phyloP scores from a whole-genome alignment of 257 asterid genomes.

The Primulina eburnea region DNA sequence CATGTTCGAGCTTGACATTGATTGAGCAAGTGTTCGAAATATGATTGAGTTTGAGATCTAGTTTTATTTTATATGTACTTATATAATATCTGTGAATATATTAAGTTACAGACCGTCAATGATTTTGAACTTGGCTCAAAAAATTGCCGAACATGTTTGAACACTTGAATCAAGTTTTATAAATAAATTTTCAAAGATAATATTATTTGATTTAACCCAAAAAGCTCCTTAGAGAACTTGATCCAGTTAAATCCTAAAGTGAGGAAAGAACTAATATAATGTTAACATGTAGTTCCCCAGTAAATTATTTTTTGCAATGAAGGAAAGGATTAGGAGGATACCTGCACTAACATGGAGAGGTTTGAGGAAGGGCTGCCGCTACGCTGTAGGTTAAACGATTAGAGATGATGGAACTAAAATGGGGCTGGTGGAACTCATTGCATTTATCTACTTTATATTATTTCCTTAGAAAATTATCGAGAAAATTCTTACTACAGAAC shows the following conservation, averaged over 20 bases:
- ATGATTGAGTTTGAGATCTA: not conserved
- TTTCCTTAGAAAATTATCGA: too few species aligned
- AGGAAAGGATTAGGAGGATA: not conserved
- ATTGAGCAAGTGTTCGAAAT: not conserved
- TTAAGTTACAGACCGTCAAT: not conserved
- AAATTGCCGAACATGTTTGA: too few species aligned
- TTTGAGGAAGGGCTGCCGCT: not conserved
- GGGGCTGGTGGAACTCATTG: not conserved
- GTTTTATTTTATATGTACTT: not conserved
- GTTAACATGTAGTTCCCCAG: not conserved
- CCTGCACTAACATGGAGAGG: not conserved
- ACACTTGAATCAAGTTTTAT: too few species aligned
- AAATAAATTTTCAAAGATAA: not conserved
- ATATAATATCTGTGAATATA: too few species aligned
- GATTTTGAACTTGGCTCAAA: not conserved
- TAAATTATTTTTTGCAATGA: not conserved
- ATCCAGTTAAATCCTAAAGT: not conserved
- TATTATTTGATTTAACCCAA: not conserved
- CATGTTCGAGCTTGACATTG: not conserved
- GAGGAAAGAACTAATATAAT: not conserved
- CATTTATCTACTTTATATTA: not conserved
- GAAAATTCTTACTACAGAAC: too few species aligned
- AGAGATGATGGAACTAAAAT: not conserved
- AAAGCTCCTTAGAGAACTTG: not conserved
- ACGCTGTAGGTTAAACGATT: not conserved